These are phyloP conservation scores for Jackrogersella multiformis DNA, from an alignment of 495 filamentous ascomycete genomes.

Conservation along the genomic window DNA sequence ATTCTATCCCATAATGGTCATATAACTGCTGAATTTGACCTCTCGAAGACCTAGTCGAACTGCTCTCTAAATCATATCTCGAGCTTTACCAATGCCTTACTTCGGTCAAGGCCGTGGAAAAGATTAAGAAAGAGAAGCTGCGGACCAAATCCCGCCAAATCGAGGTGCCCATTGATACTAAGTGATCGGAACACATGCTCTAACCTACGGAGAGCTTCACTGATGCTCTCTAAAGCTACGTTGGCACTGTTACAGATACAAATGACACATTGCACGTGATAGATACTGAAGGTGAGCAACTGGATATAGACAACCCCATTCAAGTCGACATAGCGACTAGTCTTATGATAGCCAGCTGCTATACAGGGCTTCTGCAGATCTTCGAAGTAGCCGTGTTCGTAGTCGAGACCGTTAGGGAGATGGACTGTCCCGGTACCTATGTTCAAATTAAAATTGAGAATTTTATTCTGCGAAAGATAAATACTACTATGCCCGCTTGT, in stretches of 20 bases:
- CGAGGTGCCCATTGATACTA: neutral
- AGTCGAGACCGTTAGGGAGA: neutral
- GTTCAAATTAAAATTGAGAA: neutral
- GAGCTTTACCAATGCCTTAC: slow-evolving; percentile 4
- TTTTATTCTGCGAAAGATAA: neutral
- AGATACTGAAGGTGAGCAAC: neutral
- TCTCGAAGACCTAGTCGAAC: neutral
- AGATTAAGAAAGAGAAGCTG: neutral
- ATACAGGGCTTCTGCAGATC: neutral
- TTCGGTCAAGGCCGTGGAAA: neutral
- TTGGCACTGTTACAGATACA: neutral
- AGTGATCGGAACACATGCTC: neutral
- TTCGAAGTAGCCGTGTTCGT: neutral
- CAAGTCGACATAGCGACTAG: neutral
- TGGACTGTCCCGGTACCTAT: neutral
- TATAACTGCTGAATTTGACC: neutral
- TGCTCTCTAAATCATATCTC: neutral
- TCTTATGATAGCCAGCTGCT: neutral
- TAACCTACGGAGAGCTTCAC: neutral
- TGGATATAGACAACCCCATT: neutral
- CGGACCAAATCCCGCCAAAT: neutral
- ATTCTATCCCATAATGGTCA: neutral
- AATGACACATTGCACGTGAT: neutral
- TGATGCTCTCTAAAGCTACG: neutral
- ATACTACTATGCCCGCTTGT: neutral